Evolutionary conservation across 805 yeast species (phyloP).

Genomic region (Scheffersomyces stipitis): DNA sequence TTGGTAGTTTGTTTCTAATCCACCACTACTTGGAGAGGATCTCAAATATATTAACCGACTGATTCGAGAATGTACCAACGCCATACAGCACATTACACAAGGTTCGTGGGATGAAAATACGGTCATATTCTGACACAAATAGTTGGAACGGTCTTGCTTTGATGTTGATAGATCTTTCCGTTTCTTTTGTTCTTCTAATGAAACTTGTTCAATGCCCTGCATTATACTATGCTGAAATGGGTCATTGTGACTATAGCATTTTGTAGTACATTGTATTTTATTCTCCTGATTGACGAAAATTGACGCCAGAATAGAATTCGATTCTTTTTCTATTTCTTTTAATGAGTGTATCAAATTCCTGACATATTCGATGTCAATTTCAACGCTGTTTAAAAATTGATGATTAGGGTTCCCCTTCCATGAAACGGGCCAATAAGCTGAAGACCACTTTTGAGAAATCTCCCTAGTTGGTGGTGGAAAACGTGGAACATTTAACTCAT

Average conservation of each 20-base stretch:
- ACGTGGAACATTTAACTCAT: constrained; percentile 47
- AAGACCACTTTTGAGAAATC: constrained; percentile 64
- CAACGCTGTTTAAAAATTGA: constrained; percentile 60
- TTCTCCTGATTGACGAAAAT: constrained; percentile 59
- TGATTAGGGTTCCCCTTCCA: constrained; percentile 93
- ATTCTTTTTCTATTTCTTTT: background rate
- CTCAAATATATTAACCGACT: constrained; percentile 62
- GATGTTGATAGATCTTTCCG: constrained; percentile 1
- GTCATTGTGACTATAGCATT: constrained; percentile 39
- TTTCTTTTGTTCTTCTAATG: constrained; percentile 50
- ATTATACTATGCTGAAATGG: constrained; percentile 76
- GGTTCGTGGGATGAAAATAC: constrained; percentile 95
- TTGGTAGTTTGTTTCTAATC: constrained; percentile 66
- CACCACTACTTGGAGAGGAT: constrained; percentile 38
- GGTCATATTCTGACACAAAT: constrained; percentile 73
- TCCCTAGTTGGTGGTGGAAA: constrained; percentile 72
- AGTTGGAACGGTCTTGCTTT: constrained; percentile 28
- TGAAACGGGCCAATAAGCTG: constrained; percentile 76
- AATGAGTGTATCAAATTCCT: constrained; percentile 10
- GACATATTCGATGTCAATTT: constrained; percentile 43
- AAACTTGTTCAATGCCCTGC: constrained; percentile 65
- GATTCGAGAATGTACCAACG: constrained; percentile 86
- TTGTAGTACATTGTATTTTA: constrained; percentile 38
- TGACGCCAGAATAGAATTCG: constrained; percentile 40
- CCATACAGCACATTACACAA: constrained; percentile 96